phyloP scores from a whole-genome alignment of 2,329 filamentous ascomycete genomes.

The Tolypocladium tropicale region DNA sequence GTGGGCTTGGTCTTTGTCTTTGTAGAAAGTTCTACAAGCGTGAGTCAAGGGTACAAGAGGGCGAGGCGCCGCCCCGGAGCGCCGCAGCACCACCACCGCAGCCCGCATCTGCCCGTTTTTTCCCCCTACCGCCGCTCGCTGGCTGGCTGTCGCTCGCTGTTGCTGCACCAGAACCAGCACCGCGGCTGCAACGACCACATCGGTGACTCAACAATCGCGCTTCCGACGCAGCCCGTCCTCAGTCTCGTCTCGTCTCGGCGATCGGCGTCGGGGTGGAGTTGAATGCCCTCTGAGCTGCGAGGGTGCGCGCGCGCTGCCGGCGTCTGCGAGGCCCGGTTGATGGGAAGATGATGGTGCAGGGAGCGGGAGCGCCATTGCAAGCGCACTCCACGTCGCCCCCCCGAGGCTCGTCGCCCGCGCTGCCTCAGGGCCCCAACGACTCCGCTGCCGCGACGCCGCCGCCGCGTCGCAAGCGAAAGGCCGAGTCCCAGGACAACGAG shows the following conservation, averaged over 20 bases:
- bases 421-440: constrained; percentile 4
- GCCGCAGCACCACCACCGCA: constrained; percentile 7
- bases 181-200: background rate
- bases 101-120: constrained; percentile 1
- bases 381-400: constrained; percentile 8
- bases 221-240: background rate
- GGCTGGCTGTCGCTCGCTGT: background rate
- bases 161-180: background rate
- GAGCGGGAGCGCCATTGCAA: constrained; percentile 12
- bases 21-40: constrained; percentile 36
- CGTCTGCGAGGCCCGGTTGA: background rate
- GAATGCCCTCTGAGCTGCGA: background rate
- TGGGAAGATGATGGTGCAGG: constrained; percentile 23
- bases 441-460: constrained; percentile 10
- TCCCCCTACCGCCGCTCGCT: too few relatives aligned
- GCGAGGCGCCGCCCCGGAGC: constrained; percentile 10
- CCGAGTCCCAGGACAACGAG: constrained; percentile 51
- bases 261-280: background rate
- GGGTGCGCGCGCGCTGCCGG: background rate
- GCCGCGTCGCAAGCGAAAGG: constrained; percentile 44
- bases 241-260: background rate
- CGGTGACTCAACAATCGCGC: background rate
- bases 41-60: constrained; percentile 23
- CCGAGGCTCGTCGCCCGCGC: background rate
- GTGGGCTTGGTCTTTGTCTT: constrained; percentile 11